Evolutionary conservation across 2,329 filamentous ascomycete species (phyloP), one percentile per base, ranked within the genome.

Genomic region (Cladosporium cucumerinum): DNA sequence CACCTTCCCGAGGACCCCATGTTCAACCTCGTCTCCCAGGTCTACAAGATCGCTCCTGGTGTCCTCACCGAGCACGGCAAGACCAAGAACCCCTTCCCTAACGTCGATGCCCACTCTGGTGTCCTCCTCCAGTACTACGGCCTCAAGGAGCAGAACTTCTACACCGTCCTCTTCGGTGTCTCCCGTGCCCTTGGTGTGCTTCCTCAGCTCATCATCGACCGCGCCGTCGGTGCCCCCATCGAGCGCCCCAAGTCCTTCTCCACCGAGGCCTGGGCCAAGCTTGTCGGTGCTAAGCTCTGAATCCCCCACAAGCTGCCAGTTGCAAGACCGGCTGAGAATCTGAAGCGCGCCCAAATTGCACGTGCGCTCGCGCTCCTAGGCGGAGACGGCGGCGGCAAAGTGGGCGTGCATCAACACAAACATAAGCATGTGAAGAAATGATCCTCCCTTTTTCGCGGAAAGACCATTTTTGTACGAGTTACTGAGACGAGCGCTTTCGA

Each of bases 1-100:
- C 92, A 97, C 80, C 89, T 97, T 79, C 92, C 94, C 78, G 87
- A 97, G 77, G 95, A 98, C 87, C 93, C 94, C 76, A 96, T 99
- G 93, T 99, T 97, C 92, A 93, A 99, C 88, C 91, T 99, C 73
- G 95, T 99, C 84, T 96, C 91, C 87, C 95, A 99, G 86, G 95
- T 99, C 74, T 99, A 98, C 91, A 99, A 99, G 92, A 98, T 99
- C 76, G 95, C 95, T 70, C 95, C 95, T 71, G 91, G 90, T 77
- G 95, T 99, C 75, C 86, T 99, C 80, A 99, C 95, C 72, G 93
- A 99, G 89, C 95, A 99, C 86, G 95, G 95, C 85, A 99, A 99
- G 92, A 98, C 94, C 86, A 98, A 98, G 91, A 97, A 98, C 91
- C 94, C 94, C 72, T 98, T 87, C 87, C 95, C 95, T 82, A 98